phyloP scores from a whole-genome alignment of 495 filamentous ascomycete genomes.

The Neurospora sp. region DNA sequence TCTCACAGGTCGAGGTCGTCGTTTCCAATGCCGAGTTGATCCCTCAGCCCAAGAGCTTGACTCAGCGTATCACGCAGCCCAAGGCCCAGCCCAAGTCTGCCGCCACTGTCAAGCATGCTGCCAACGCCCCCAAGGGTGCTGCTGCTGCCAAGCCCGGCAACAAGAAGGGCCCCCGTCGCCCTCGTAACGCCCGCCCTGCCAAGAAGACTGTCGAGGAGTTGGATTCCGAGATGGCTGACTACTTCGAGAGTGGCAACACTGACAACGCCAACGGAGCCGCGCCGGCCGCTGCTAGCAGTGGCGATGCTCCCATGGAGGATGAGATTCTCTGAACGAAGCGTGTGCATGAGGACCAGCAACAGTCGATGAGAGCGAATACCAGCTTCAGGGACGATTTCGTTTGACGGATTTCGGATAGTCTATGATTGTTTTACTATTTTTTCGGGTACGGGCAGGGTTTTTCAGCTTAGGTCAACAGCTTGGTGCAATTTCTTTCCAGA shows the following conservation, averaged over 20 bases:
- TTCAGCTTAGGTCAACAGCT: neutral
- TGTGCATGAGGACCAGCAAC: neutral
- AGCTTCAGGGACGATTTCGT: neutral
- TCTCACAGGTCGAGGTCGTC: conserved; percentile 72
- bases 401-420: neutral
- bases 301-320: conserved; percentile 43
- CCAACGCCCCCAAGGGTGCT: conserved; percentile 23
- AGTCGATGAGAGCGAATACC: neutral
- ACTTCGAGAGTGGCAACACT: conserved; percentile 45
- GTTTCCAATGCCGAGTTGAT: conserved; percentile 61
- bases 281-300: conserved; percentile 15
- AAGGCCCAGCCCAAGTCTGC: conserved; percentile 81
- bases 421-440: neutral
- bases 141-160: conserved; percentile 41
- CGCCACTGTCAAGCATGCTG: conserved; percentile 52
- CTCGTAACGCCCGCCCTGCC: conserved; percentile 49
- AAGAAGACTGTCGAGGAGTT: conserved; percentile 92
- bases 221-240: conserved; percentile 90
- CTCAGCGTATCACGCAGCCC: conserved; percentile 70
- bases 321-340: conserved; percentile 27
- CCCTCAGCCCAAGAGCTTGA: conserved; percentile 61
- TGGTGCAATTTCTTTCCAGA: neutral
- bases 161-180: conserved; percentile 34
- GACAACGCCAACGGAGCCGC: conserved; percentile 36
- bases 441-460: neutral